These are phyloP conservation scores for Erodium chrysanthum DNA, from an alignment of 441 rosid genomes.

Conservation along the genomic window DNA sequence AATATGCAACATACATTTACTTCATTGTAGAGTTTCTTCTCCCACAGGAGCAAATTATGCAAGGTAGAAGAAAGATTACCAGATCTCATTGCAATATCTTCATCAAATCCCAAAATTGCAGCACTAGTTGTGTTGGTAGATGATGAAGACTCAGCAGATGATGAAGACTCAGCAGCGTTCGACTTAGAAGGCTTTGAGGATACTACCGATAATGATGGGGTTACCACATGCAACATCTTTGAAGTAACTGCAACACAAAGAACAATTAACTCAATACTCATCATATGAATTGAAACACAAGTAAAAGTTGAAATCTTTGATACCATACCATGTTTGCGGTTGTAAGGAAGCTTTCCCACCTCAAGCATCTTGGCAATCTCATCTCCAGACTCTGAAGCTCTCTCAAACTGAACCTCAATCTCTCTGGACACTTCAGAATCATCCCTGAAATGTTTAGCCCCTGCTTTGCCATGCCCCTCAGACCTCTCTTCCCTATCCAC, in stretches of 20 bases:
- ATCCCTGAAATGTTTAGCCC: conserved; percentile 30
- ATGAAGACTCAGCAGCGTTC: conserved; percentile 27
- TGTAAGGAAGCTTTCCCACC: conserved; percentile 66
- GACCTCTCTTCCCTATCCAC: conserved; percentile 36
- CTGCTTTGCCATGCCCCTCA: conserved; percentile 35
- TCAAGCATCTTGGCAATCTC: conserved; percentile 79
- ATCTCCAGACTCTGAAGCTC: conserved; percentile 68
- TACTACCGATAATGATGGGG: conserved; percentile 39
- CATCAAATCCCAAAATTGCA: conserved; percentile 40
- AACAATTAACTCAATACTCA: conserved; percentile 10
- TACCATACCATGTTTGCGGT: conserved; percentile 48
- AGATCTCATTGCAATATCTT: conserved; percentile 56
- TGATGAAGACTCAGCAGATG: conserved; percentile 32
- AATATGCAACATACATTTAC: conserved; percentile 54
- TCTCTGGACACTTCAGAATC: conserved; percentile 52
- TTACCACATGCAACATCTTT: conserved; percentile 52
- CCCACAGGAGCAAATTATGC: conserved; percentile 81
- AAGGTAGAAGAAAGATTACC: conserved; percentile 79
- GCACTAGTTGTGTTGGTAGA: conserved; percentile 34
- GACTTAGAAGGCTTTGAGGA: conserved; percentile 38
- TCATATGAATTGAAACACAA: background rate
- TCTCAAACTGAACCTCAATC: conserved; percentile 56
- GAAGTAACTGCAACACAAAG: conserved; percentile 35
- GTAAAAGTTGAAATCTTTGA: background rate
- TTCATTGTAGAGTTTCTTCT: conserved; percentile 82